Conservation (phyloP, 306 rosid species). For the Prunus armeniaca region DNA sequence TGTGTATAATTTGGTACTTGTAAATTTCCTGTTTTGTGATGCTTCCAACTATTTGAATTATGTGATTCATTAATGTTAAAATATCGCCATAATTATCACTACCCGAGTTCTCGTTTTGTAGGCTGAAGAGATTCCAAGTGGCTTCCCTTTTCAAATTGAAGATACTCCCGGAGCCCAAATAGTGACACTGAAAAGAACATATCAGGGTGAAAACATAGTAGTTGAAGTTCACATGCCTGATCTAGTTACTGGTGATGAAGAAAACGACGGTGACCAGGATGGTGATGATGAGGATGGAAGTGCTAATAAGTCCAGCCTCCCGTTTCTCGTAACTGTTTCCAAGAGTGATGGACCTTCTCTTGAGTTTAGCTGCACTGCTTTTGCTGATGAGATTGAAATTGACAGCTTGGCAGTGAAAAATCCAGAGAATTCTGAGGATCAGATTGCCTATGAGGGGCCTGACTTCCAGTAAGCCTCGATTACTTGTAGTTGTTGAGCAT, state of each 20-base stretch:
- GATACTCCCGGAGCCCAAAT: constrained; percentile 64
- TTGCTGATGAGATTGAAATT: constrained; percentile 68
- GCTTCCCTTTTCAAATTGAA: constrained; percentile 68
- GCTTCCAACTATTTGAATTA: not conserved
- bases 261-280: constrained; percentile 26
- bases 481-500: not conserved
- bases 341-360: constrained; percentile 62
- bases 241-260: constrained; percentile 63
- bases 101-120: constrained; percentile 15
- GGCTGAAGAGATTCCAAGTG: constrained; percentile 59
- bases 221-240: constrained; percentile 93
- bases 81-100: not conserved
- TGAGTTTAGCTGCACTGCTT: constrained; percentile 72
- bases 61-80: not conserved
- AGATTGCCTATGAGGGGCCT: constrained; percentile 85
- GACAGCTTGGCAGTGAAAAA: constrained; percentile 66
- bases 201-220: constrained; percentile 68
- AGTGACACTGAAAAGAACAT: constrained; percentile 61
- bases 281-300: constrained; percentile 41
- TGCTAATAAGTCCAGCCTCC: constrained; percentile 60
- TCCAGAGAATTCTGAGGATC: constrained; percentile 61
- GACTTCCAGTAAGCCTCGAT: constrained; percentile 61
- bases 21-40: not conserved
- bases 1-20: not conserved
- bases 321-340: constrained; percentile 63